Base-by-base conservation (phyloP, 2,329 filamentous ascomycete genomes). In the Monosporascus sp. region DNA sequence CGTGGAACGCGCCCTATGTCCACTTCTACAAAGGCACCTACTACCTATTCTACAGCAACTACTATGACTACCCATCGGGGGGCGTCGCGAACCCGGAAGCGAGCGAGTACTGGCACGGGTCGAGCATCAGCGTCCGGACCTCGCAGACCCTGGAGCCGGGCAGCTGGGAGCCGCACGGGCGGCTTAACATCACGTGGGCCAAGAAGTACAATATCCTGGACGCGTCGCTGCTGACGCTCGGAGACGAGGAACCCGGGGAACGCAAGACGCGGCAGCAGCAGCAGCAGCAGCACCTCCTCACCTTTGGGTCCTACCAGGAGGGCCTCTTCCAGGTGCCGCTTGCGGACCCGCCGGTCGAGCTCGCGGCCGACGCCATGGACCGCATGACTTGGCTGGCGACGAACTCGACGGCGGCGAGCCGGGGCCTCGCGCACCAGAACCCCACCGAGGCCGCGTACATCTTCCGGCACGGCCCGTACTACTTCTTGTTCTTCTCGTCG, bases 271-370 rank as follows among this genome's bases (percentile, higher is more conserved):
- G 9, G 0, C 51, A 49, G 19, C 52, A 52, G 7, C 46, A 54
- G 0, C 51, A 49, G 19, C 52, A 52, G 7, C 46, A 54, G n/a
- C 50, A 60, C 19, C 53, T 61, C 2, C 54, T 63, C 19, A 52
- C 58, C 2, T 63, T 62, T 40, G 59, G 61, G 26, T 63, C 61
- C 38, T 63, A 64, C 54, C 62, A 64, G 50, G 53, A 59, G 31
- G 61, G 62, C 11, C 41, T 64, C 37, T 64, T 57, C 56, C 59
- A 63, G 53, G 51, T 64, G 8, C 62, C 59, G 20, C 54, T 63
- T 17, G 56, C 53, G 11, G 51, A 59, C 19, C 59, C 60, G 36
- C 57, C 60, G 11, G 44, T 52, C 24, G 48, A 52, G 52, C 48
- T 59, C 22, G 55, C 54, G 2, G 52, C 48, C 6, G 59, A 52